Evolutionary conservation across 139 green algal species (phyloP), one percentile per base, ranked within the genome.

Genomic region (Micractinium sp.): DNA sequence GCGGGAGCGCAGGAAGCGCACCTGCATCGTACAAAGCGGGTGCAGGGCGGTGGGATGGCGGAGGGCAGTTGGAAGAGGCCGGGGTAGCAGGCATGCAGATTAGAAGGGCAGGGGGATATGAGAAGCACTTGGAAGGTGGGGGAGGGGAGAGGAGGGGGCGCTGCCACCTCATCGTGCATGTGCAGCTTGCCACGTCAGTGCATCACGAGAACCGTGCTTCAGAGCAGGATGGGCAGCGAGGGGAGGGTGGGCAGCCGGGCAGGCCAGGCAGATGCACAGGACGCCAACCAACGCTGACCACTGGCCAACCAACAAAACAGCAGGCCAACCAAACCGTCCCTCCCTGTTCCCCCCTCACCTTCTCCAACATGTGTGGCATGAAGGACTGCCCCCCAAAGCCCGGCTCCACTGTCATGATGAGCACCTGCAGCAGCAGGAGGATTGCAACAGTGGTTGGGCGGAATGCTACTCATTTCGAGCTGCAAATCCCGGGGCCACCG

Each of bases 341-440:
- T 56, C 47, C 47, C 47, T 56, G 5, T 56, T 53, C 29, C 47
- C 16, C 47, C 0, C 81, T 12, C 82, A 86, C 82, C 82, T 97
- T 98, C 47, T 87, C 67, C 88, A 96, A 89, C 78, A 96, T 92
- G 7, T 74, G 73, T 2, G 81, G 76, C 85, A 92, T 94, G 90
- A 99, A 98, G 75, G 91, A 89, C 92, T 99, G 97, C 5, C 97
- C 97, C 3, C 97, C 97, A 93, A 98, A 99, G 19, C 97, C 97
- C n/a, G 96, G 95, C 82, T 94, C 83, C 80, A 99, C 97, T 0
- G 93, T 97, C 93, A 99, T 95, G 60, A 94, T 85, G n/a, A 98
- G 91, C 25, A 99, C 95, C 78, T 84, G 39, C 38, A 25, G 77
- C 25, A 38, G 39, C 47, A 13, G 63, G 22, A 23, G 63, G 63